phyloP scores from a whole-genome alignment of 495 filamentous ascomycete genomes.

The Penicillium subrubescens region DNA sequence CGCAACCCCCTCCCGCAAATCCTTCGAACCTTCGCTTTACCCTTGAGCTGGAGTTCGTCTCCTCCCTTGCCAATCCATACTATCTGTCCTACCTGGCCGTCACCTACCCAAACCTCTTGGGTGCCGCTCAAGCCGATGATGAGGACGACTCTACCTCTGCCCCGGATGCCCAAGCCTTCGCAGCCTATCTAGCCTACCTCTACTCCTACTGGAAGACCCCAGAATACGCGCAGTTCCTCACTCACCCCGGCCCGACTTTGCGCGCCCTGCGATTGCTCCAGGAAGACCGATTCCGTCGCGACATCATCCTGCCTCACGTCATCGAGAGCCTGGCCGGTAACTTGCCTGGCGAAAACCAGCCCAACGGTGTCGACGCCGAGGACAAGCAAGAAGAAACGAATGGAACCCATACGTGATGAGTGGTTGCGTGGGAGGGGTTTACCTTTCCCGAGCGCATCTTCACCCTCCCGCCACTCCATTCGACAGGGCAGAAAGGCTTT shows the following conservation, averaged over 20 bases:
- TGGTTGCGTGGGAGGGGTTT: constrained; percentile 10
- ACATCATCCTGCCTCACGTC: constrained; percentile 76
- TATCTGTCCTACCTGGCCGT: constrained; percentile 84
- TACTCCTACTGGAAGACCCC: constrained; percentile 78
- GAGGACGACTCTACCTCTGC: constrained; percentile 49
- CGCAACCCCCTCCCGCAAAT: constrained; percentile 39
- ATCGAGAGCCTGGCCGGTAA: constrained; percentile 63
- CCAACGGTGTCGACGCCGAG: constrained; percentile 33
- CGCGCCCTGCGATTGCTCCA: constrained; percentile 81
- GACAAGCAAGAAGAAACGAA: constrained; percentile 25
- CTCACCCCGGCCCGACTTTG: constrained; percentile 80
- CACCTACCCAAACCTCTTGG: constrained; percentile 53
- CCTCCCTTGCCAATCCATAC: constrained; percentile 79
- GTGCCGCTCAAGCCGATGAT: constrained; percentile 42
- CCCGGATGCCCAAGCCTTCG: constrained; percentile 63
- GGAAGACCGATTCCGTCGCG: constrained; percentile 77
- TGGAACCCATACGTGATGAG: constrained; percentile 31
- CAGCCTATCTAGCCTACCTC: constrained; percentile 81
- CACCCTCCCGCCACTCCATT: not conserved
- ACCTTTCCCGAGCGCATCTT: not conserved
- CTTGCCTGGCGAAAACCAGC: constrained; percentile 26
- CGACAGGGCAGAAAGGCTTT: not conserved
- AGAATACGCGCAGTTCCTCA: constrained; percentile 80
- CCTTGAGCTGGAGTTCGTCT: constrained; percentile 69
- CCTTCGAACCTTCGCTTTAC: constrained; percentile 48